Evolutionary conservation across 179 eudicot species (phyloP).

Genomic region (Spergularia azorica): DNA sequence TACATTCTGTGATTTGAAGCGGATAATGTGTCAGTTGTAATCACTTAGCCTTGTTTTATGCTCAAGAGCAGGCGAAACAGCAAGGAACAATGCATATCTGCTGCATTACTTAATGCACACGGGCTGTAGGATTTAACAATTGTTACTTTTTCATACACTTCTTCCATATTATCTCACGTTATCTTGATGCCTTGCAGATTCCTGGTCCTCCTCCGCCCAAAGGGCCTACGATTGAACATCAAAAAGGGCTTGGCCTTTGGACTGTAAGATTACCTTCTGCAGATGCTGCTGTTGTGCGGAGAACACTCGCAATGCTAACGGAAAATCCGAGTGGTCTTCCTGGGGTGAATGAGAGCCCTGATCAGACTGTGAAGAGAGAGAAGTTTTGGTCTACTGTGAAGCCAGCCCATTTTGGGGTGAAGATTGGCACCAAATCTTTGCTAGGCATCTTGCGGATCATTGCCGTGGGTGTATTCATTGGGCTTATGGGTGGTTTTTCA

Average conservation of each 20-base stretch:
- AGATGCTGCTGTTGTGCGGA: conserved; percentile 71
- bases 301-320: conserved; percentile 52
- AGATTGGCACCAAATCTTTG: conserved; percentile 54
- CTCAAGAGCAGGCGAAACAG: neutral
- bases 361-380: conserved; percentile 48
- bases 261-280: conserved; percentile 78
- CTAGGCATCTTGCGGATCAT: conserved; percentile 45
- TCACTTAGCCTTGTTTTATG: neutral
- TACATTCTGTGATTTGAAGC: too few species aligned
- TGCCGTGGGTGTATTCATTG: conserved; percentile 52
- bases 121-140: neutral
- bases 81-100: neutral
- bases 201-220: conserved; percentile 66
- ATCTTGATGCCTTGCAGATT: conserved; percentile 43
- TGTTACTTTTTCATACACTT: neutral
- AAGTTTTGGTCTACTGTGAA: conserved; percentile 68
- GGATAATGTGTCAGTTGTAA: too few species aligned
- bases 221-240: conserved; percentile 64
- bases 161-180: neutral
- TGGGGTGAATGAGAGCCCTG: conserved; percentile 60
- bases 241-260: conserved; percentile 72
- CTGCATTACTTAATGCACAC: neutral
- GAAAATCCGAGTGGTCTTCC: conserved; percentile 64
- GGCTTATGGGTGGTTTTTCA: conserved; percentile 46
- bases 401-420: conserved; percentile 84